These are phyloP conservation scores for Blastobotrys buckinghamii DNA, from an alignment of 1,139 yeast genomes.

Conservation along the genomic window DNA sequence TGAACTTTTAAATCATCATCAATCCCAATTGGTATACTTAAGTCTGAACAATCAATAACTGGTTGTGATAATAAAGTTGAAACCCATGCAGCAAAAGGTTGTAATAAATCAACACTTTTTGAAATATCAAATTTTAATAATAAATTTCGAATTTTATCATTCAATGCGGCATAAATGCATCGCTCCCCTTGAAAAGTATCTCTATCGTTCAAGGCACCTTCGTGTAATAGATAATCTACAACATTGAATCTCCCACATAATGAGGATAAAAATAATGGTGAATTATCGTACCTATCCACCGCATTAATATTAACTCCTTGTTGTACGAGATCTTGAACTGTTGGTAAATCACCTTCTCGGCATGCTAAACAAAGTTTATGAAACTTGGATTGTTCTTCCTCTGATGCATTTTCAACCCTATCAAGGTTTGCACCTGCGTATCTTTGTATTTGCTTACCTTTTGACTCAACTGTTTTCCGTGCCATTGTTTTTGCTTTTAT, in stretches of 20 bases:
- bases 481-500: too few relatives aligned
- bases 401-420: slow-evolving; percentile 20
- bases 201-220: slow-evolving; percentile 73
- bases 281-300: slow-evolving; percentile 67
- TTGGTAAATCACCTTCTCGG: slow-evolving; percentile 59
- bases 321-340: slow-evolving; percentile 52
- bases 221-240: slow-evolving; percentile 52
- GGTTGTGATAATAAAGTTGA: slow-evolving; percentile 43
- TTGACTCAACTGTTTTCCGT: not conserved
- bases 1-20: slow-evolving; percentile 26
- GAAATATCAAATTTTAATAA: slow-evolving; percentile 59
- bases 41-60: slow-evolving; percentile 20
- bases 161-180: slow-evolving; percentile 73
- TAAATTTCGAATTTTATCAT: slow-evolving; percentile 54
- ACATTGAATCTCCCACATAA: slow-evolving; percentile 66
- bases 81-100: slow-evolving; percentile 70
- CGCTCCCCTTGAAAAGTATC: slow-evolving; percentile 78
- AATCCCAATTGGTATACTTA: slow-evolving; percentile 10
- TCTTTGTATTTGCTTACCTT: slow-evolving; percentile 1
- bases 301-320: slow-evolving; percentile 41
- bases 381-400: slow-evolving; percentile 26
- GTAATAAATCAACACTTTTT: slow-evolving; percentile 59
- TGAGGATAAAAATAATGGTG: slow-evolving; percentile 68
- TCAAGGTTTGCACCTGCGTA: not conserved
- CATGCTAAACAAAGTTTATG: slow-evolving; percentile 58